Conservation (phyloP, 306 rosid species). For the Luffa acutangula region DNA sequence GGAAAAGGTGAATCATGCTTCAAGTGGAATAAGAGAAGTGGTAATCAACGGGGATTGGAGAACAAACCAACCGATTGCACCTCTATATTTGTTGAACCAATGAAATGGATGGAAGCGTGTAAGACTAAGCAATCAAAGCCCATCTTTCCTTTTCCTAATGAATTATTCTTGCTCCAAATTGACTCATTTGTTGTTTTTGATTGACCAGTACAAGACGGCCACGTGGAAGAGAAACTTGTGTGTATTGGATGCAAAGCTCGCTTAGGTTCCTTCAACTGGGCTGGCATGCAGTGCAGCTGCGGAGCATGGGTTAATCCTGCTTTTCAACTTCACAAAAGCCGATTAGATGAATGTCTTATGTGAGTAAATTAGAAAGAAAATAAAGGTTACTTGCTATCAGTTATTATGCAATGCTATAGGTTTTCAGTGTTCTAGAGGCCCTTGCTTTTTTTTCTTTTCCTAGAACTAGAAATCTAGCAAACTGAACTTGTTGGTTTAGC, state of each 20-base stretch:
- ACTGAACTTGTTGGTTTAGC: neutral
- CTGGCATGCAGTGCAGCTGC: slow-evolving; percentile 81
- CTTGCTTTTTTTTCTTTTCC: neutral
- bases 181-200: neutral
- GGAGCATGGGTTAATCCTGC: slow-evolving; percentile 92
- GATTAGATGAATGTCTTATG: slow-evolving; percentile 54
- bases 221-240: slow-evolving; percentile 60
- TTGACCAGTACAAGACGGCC: slow-evolving; percentile 65
- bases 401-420: neutral
- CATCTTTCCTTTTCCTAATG: neutral
- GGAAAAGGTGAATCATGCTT: slow-evolving; percentile 68
- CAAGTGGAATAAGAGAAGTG: slow-evolving; percentile 60
- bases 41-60: slow-evolving; percentile 18
- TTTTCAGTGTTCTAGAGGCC: neutral
- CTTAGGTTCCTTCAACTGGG: slow-evolving; percentile 82
- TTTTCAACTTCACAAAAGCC: slow-evolving; percentile 71
- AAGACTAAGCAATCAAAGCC: slow-evolving; percentile 4
- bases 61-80: slow-evolving; percentile 46
- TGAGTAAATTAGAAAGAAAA: neutral
- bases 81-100: slow-evolving; percentile 71
- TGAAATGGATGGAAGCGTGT: slow-evolving; percentile 93
- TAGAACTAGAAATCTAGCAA: neutral
- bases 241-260: slow-evolving; percentile 79
- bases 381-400: neutral
- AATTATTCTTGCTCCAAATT: neutral